Base-by-base conservation (phyloP, 139 green algal species). In the Closterium sp. region DNA sequence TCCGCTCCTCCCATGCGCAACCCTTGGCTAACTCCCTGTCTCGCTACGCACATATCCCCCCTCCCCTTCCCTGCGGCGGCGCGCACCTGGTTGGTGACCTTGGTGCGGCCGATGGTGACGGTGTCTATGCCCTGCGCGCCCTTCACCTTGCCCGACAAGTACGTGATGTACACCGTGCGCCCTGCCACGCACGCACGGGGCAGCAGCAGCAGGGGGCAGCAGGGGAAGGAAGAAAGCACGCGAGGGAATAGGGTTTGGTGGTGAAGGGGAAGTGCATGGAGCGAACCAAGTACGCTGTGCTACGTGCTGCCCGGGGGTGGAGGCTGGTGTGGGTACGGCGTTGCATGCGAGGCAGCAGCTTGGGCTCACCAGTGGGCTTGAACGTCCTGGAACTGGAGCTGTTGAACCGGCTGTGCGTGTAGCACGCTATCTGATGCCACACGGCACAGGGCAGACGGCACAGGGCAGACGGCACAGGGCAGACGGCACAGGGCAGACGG, bases 321-420 rank as follows among this genome's bases (percentile, higher is more conserved):
- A 69, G 43, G n/a, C n/a, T n/a, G n/a, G n/a, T n/a, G n/a, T n/a
- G n/a, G n/a, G n/a, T n/a, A n/a, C n/a, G n/a, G n/a, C n/a, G n/a
- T n/a, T n/a, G n/a, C n/a, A n/a, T n/a, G n/a, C n/a, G n/a, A n/a
- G n/a, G 43, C 12, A 16, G 1, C 12, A 0, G 8, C 1, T 2
- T 4, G 43, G 8, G 43, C 43, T 69, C 43, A 69, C 43, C 43
- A 69, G 43, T 69, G 8, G 43, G 21, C 23, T 69, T 69, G 10
- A 69, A 97, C 6, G 96, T 97, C 10, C 81, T 92, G 0, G 96
- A 98, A 38, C 93, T 94, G 90, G 91, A 90, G 3, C 96, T 92
- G 55, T 97, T 91, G 92, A 98, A 99, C 87, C 97, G 96, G 90
- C 94, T 95, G 95, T 99, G 98, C n/a, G 98, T 33, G 31, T 66